Conservation (phyloP, 192 early-diverging fungal genomes). For the Entomortierella chlamydospora region DNA sequence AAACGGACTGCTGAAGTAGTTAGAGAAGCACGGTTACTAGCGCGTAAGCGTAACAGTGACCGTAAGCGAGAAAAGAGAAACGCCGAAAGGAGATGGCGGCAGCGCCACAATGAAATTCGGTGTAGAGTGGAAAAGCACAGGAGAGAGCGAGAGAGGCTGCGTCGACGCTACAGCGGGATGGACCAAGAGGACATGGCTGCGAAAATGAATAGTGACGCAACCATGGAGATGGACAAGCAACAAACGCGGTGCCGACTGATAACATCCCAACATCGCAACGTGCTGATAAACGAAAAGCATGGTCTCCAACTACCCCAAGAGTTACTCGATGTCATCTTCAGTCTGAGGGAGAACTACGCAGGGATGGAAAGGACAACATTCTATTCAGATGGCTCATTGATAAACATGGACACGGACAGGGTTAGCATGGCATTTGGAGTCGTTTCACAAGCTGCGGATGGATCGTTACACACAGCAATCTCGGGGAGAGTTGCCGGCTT, state of each 20-base stretch:
- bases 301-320: neutral
- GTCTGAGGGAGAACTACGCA: neutral
- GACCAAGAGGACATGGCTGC: neutral
- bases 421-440: conserved; percentile 14
- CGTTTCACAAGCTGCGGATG: neutral
- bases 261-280: neutral
- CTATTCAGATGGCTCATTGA: conserved; percentile 10
- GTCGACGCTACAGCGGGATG: too few relatives aligned
- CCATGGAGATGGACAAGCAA: neutral
- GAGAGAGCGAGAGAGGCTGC: neutral
- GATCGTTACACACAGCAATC: neutral
- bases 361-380: neutral
- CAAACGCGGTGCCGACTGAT: neutral
- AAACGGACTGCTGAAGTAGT: too few relatives aligned
- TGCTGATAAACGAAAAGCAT: neutral
- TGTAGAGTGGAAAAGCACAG: neutral
- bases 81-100: too few relatives aligned
- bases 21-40: too few relatives aligned
- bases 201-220: neutral
- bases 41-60: too few relatives aligned
- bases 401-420: neutral
- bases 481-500: neutral
- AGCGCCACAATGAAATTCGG: neutral
- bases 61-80: too few relatives aligned
- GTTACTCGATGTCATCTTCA: neutral